Conservation (phyloP, 2,329 filamentous ascomycete genomes). For the Lachnellula hyalina region DNA sequence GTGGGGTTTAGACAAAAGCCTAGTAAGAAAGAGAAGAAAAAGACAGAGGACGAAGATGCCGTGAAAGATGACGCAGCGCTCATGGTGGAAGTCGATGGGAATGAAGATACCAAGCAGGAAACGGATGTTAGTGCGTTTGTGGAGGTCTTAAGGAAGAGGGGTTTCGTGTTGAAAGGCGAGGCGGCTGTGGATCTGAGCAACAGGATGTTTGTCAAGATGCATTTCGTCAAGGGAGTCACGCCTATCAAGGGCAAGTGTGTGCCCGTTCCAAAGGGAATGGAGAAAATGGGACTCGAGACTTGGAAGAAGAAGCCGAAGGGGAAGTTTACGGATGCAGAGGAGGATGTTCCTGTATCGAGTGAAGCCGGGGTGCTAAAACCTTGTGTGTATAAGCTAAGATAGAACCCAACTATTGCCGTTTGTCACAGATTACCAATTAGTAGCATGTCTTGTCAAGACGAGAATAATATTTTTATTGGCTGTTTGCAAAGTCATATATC, state of each 20-base stretch:
- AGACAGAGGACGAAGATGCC: slow-evolving; percentile 41
- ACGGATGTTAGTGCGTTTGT: slow-evolving; percentile 87
- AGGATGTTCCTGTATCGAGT: slow-evolving; percentile 56
- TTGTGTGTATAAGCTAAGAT: slow-evolving; percentile 87
- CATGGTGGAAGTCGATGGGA: slow-evolving; percentile 66
- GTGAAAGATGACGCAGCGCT: slow-evolving; percentile 51
- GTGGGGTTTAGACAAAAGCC: slow-evolving; percentile 63
- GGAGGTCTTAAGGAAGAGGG: slow-evolving; percentile 71
- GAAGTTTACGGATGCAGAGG: slow-evolving; percentile 61
- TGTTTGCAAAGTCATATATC: not conserved
- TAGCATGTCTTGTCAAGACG: not conserved
- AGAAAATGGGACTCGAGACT: slow-evolving; percentile 52
- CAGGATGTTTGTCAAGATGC: slow-evolving; percentile 98
- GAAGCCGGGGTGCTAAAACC: slow-evolving; percentile 74
- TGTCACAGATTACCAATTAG: not conserved
- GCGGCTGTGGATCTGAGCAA: slow-evolving; percentile 76
- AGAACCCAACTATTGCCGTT: not conserved
- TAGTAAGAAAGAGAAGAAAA: slow-evolving; percentile 39
- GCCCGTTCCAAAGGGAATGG: slow-evolving; percentile 36
- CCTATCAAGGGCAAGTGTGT: slow-evolving; percentile 73
- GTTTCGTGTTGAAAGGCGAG: slow-evolving; percentile 74
- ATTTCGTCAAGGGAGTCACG: slow-evolving; percentile 78
- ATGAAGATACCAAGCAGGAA: slow-evolving; percentile 58
- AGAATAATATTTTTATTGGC: not conserved
- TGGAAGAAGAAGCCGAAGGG: slow-evolving; percentile 75